Base-by-base conservation (phyloP, 2,329 filamentous ascomycete species). In the Exutisphaerella laricina region DNA sequence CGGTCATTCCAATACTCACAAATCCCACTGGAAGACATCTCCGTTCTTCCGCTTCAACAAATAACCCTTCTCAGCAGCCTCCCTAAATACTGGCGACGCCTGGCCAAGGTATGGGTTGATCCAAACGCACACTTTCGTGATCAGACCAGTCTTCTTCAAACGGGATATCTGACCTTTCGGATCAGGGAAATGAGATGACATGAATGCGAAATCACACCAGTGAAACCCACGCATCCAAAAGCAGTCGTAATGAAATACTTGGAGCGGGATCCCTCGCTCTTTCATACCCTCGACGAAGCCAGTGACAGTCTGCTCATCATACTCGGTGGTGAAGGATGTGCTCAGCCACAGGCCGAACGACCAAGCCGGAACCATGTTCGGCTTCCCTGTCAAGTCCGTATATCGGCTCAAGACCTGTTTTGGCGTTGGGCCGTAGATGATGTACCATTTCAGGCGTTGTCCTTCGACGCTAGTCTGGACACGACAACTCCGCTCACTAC, bases 141-240 rank as follows among this genome's bases (percentile, higher is more conserved):
- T 59, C 2, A 85, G 69, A 0, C 78, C 78, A 0, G 72, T 73
- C 14, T 75, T 72, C 54, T 85, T 85, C 45, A 86, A 68, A 2
- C 81, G 73, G 5, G 70, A 60, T 47, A 87, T 78, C 56, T 82
- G 80, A 0, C 72, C 77, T 38, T 73, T 71, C 1, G 83, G 79
- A 50, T 87, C 80, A 0, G 82, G 80, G 63, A 87, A 87, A 53
- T 76, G 76, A 34, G 80, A 75, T 1, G 73, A 66, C 55, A 84
- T 80, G 65, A 85, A 87, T 38, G 80, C 72, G 51, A 87, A 86
- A 61, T 86, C 82, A 45, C 81, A 85, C 29, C 82, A 87, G 43
- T 79, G 78, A 59, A 85, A 86, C 1, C 78, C 80, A 49, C 80
- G 80, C 72, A 87, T 80, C 82, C 82, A 87, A 71, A 85, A 87